Evolutionary conservation across 805 yeast species (phyloP).

Genomic region (Teunomyces gatunensis): DNA sequence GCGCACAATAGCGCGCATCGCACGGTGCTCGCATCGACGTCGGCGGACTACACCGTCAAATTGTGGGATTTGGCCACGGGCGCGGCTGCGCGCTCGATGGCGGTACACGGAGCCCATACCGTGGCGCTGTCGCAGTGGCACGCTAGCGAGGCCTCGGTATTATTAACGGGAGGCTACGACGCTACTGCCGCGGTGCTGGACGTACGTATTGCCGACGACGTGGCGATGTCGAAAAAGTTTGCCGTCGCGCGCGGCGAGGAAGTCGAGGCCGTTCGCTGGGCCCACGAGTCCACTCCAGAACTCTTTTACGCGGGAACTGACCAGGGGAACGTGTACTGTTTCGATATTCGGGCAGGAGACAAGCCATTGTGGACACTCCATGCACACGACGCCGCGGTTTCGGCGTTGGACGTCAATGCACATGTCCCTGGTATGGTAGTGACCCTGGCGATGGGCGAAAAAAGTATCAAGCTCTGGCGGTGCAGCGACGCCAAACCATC

Average conservation of each 20-base stretch:
- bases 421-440: conserved; percentile 70
- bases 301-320: conserved; percentile 87
- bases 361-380: conserved; percentile 91
- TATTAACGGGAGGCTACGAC: conserved; percentile 93
- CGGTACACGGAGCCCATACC: conserved; percentile 71
- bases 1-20: conserved; percentile 80
- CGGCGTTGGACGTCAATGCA: conserved; percentile 69
- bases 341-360: conserved; percentile 70
- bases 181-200: conserved; percentile 78
- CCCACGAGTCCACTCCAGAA: conserved; percentile 43
- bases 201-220: conserved; percentile 68
- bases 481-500: conserved; percentile 57
- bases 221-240: conserved; percentile 61
- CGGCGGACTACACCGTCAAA: conserved; percentile 93
- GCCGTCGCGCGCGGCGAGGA: conserved; percentile 69
- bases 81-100: conserved; percentile 73
- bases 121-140: conserved; percentile 92
- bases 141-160: conserved; percentile 55
- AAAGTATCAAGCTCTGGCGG: conserved; percentile 84
- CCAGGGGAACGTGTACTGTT: conserved; percentile 82
- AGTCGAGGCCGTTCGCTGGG: conserved; percentile 80
- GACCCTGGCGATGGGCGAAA: conserved; percentile 92
- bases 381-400: conserved; percentile 94
- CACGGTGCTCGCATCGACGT: conserved; percentile 85
- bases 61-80: conserved; percentile 87